Base-by-base conservation (phyloP, 352 stramenopile species). In the Pythium apleroticum region DNA sequence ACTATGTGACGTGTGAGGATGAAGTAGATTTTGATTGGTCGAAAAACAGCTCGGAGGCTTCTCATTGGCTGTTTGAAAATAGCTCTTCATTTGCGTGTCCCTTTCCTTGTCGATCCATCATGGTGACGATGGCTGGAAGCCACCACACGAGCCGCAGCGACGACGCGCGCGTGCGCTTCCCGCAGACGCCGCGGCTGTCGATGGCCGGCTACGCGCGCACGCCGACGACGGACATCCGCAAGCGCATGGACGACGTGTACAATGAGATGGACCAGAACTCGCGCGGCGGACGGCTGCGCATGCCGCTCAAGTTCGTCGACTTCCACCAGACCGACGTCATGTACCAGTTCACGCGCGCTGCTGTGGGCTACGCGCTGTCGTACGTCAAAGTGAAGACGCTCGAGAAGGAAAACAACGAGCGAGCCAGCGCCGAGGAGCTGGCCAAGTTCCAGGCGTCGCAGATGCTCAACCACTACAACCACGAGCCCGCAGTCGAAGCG, bases 241-340 rank as follows among this genome's bases (percentile, higher is more conserved):
- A 72, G 52, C 68, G 68, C 48, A 75, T 73, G 72, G 77, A 80
- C 41, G 81, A 93, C 52, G 84, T 93, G 27, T 93, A 89, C 52
- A 57, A 53, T 14, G 85, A 93, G 65, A 89, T 91, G 65, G 73
- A 90, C 52, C 68, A 71, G 37, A 79, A 72, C 35, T 80, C 71
- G 54, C 71, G 71, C 28, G 69, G 63, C 24, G 81, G 84, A 1
- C 68, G 71, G 59, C 71, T 91, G 39, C 77, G 75, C 46, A 56
- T 93, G 43, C 82, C 85, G 8, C 60, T 80, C 37, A 90, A 88
- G 64, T 93, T 93, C 39, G 60, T 87, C 52, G 70, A 77, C 27
- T 91, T 91, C 55, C 80, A 89, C 65, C 68, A 85, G 39, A 84
- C 73, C 41, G 84, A 93, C 19, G 81, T 85, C 49, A 86, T 91